Evolutionary conservation across 2,329 filamentous ascomycete genomes (phyloP), one percentile per base, ranked within the genome.

Genomic region (Sporothrix schenckii): DNA sequence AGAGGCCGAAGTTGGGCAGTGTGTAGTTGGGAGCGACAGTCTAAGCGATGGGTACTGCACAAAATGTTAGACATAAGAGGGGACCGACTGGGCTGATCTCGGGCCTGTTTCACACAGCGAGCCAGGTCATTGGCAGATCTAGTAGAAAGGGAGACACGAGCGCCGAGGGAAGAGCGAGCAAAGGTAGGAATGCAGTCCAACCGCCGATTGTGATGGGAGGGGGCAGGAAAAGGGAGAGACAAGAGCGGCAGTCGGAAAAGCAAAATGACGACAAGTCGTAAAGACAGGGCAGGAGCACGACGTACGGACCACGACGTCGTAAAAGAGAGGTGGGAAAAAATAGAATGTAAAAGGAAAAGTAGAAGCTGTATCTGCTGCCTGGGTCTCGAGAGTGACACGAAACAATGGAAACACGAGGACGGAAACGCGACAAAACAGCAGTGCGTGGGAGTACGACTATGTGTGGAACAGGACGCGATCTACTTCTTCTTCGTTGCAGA

Each of bases 101-200:
- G 58, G 27, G 68, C 50, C 34, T 72, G 70, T 72, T 61, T 72
- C 70, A 70, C 65, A 24, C 44, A 69, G 30, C 39, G 47, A 49
- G 19, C 13, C 24, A 69, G n/a, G 16, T 27, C n/a, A 69, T 69
- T 69, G 67, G 67, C 44, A 69, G 56, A 50, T 53, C 67, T 60
- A 30, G 54, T 24, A 27, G 66, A 21, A 21, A 70, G 65, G 44
- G 58, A 49, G 56, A 34, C 53, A 65, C 27, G 44, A 56, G 67
- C 61, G 65, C 47, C 54, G 34, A 66, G 39, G 65, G 65, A 67
- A 27, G 49, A 67, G 50, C 14, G 60, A 54, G 49, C 19, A 53
- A 16, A 24, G 44, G 61, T 11, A 60, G 30, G 52, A 69, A 71
- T 63, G 58, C 56, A 58, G 34, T 30, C 54, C 41, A 34, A 24